A percentile compares a stretch with the other conserved stretches of the same genome.
Conservation (phyloP, 371 early-diverging fungal species). For the Encephalitozoon cuniculi region DNA sequence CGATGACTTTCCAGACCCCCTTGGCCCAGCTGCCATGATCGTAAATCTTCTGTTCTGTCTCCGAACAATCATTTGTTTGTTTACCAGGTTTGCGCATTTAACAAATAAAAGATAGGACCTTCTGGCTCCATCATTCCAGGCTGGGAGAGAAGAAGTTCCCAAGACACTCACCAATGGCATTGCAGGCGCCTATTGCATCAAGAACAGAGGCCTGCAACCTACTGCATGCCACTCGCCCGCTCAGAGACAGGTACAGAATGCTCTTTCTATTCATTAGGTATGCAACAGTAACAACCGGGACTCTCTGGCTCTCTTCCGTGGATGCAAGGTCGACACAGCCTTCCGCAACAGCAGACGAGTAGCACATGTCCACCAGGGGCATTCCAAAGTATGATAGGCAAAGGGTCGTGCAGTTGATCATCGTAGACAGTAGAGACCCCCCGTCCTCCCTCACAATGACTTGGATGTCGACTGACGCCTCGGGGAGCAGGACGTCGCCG, state of each 20-base stretch:
- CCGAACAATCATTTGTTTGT: slow-evolving; percentile 36
- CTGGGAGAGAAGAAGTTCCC: not conserved
- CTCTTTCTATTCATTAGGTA: slow-evolving; percentile 25
- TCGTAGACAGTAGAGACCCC: slow-evolving; percentile 29
- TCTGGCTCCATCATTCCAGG: not conserved
- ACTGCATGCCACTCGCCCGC: not conserved
- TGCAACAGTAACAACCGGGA: slow-evolving; percentile 8
- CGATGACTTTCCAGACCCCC: slow-evolving; percentile 52
- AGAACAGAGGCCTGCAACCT: not conserved
- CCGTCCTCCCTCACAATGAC: slow-evolving; percentile 39
- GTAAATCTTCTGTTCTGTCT: slow-evolving; percentile 43
- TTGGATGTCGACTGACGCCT: slow-evolving; percentile 19
- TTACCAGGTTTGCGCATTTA: not conserved
- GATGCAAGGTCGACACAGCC: slow-evolving; percentile 25
- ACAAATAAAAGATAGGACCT: not conserved
- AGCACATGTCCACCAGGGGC: slow-evolving; percentile 27
- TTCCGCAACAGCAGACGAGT: slow-evolving; percentile 4
- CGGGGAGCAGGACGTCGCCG: not conserved
- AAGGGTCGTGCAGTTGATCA: slow-evolving; percentile 42
- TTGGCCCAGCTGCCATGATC: slow-evolving; percentile 50
- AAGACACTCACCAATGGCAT: not conserved
- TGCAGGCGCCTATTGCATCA: not conserved
- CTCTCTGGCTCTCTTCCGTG: slow-evolving; percentile 12
- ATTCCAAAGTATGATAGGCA: slow-evolving; percentile 35
- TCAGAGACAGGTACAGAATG: slow-evolving; percentile 27